These are phyloP conservation scores for Fistulifera solaris DNA, from an alignment of 108 stramenopile species.

Conservation along the genomic window DNA sequence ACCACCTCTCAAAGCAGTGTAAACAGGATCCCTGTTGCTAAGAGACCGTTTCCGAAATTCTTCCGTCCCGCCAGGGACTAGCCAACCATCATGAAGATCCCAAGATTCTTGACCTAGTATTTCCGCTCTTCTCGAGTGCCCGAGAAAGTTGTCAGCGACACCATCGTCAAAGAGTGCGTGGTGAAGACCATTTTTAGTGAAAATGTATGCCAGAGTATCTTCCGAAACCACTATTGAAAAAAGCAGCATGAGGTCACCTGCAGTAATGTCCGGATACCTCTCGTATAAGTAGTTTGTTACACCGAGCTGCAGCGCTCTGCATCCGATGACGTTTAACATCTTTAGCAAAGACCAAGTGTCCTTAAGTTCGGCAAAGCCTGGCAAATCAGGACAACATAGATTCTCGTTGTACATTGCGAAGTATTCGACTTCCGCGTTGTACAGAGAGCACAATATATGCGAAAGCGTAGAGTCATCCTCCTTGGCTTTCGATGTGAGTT, in stretches of 20 bases:
- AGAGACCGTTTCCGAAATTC: slow-evolving; percentile 19
- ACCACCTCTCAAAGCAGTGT: slow-evolving; percentile 41
- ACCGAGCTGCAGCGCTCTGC: slow-evolving; percentile 21
- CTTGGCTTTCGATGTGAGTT: too few relatives aligned
- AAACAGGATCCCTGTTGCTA: slow-evolving; percentile 13
- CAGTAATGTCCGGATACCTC: slow-evolving; percentile 21
- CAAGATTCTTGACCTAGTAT: slow-evolving; percentile 13
- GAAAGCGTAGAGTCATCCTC: too few relatives aligned
- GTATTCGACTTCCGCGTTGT: too few relatives aligned
- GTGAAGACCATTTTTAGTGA: slow-evolving; percentile 35
- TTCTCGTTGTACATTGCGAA: too few relatives aligned
- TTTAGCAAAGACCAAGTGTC: too few relatives aligned
- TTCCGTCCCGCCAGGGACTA: slow-evolving; percentile 19
- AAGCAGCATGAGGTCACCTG: slow-evolving; percentile 34
- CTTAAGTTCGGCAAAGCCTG: too few relatives aligned
- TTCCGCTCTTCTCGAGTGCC: neutral
- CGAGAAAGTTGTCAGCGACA: neutral
- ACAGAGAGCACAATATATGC: too few relatives aligned
- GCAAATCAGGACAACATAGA: too few relatives aligned
- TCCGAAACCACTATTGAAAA: slow-evolving; percentile 11
- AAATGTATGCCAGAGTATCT: slow-evolving; percentile 42
- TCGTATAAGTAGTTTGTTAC: slow-evolving; percentile 28
- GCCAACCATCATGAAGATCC: slow-evolving; percentile 20
- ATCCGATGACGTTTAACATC: slow-evolving; percentile 12
- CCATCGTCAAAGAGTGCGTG: slow-evolving; percentile 33